A percentile compares a stretch with the other conserved stretches of the same genome.
These are phyloP conservation scores for Huntiella omanensis DNA, from an alignment of 2,329 filamentous ascomycete genomes.

Conservation along the genomic window DNA sequence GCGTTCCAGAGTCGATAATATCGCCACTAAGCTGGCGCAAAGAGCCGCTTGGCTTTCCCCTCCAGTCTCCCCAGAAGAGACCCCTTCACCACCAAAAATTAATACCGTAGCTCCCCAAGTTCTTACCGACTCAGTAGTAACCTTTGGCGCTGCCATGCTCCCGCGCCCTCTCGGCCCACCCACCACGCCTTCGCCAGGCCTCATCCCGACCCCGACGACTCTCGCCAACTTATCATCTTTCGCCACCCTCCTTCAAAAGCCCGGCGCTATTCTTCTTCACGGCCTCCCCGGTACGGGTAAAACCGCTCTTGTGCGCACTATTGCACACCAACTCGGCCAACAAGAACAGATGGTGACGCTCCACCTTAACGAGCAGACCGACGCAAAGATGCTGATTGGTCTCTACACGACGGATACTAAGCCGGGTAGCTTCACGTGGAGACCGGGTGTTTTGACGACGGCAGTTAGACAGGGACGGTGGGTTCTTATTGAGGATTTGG, in stretches of 20 bases:
- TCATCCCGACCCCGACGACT: constrained; percentile 52
- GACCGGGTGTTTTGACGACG: constrained; percentile 78
- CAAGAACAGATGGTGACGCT: constrained; percentile 74
- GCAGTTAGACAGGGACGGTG: constrained; percentile 87
- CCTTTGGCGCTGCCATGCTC: constrained; percentile 48
- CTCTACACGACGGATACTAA: constrained; percentile 80
- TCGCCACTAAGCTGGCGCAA: constrained; percentile 6
- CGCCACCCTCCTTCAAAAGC: constrained; percentile 44
- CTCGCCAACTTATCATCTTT: constrained; percentile 51
- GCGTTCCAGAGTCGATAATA: constrained; percentile 28
- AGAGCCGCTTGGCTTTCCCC: constrained; percentile 2
- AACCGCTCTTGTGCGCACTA: constrained; percentile 66
- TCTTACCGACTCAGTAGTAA: constrained; percentile 41
- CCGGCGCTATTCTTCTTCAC: constrained; percentile 59
- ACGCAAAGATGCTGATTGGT: constrained; percentile 88
- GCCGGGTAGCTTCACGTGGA: constrained; percentile 82
- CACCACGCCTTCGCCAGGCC: constrained; percentile 1
- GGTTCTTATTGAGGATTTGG: constrained; percentile 93
- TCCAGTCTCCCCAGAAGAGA: constrained; percentile 1
- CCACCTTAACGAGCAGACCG: constrained; percentile 93
- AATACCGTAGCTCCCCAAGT: constrained; percentile 18
- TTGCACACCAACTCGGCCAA: constrained; percentile 63
- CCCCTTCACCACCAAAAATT: constrained; percentile 10
- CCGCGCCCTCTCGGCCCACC: constrained; percentile 36
- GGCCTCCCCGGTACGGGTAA: constrained; percentile 80